phyloP scores from a whole-genome alignment of 2,329 filamentous ascomycete species.

The Fonsecaea pedrosoi region DNA sequence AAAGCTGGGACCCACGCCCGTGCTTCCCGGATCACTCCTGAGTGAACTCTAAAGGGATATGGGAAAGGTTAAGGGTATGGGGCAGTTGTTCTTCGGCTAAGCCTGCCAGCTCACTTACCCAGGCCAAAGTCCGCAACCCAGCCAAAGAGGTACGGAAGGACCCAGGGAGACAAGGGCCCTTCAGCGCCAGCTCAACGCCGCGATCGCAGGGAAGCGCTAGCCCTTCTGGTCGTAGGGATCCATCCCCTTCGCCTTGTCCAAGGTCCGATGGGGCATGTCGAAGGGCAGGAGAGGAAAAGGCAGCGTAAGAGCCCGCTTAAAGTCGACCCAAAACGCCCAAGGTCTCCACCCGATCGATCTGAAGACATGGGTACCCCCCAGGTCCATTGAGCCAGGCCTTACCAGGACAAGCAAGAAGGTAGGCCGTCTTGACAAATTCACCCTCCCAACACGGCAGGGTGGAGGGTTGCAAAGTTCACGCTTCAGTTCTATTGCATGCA shows the following conservation, averaged over 20 bases:
- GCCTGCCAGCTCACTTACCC: conserved; percentile 15
- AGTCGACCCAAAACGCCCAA: conserved; percentile 23
- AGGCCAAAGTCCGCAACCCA: conserved; percentile 17
- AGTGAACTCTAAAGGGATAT: conserved; percentile 17
- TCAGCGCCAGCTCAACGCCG: conserved; percentile 11
- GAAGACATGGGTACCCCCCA: conserved; percentile 25
- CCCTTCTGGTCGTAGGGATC: conserved; percentile 14
- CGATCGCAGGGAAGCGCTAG: conserved; percentile 15
- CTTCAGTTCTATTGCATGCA: conserved; percentile 7
- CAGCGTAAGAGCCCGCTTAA: conserved; percentile 15
- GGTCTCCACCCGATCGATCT: conserved; percentile 37
- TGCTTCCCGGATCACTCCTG: conserved; percentile 18
- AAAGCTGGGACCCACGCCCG: conserved; percentile 24
- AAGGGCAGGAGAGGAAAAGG: conserved; percentile 29
- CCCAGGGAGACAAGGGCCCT: conserved; percentile 3
- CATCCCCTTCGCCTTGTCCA: conserved; percentile 19
- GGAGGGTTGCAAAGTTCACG: conserved; percentile 21
- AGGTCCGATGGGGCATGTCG: conserved; percentile 17
- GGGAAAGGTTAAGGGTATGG: conserved; percentile 17
- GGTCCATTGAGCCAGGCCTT: conserved; percentile 19
- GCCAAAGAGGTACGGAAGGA: conserved; percentile 14
- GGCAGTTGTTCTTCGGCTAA: conserved; percentile 16
- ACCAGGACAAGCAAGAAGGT: conserved; percentile 21
- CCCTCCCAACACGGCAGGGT: conserved; percentile 20
- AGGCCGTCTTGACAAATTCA: conserved; percentile 34